phyloP scores from a whole-genome alignment of 1,284 basidiomycete genomes.

The Peniophora sp. region DNA sequence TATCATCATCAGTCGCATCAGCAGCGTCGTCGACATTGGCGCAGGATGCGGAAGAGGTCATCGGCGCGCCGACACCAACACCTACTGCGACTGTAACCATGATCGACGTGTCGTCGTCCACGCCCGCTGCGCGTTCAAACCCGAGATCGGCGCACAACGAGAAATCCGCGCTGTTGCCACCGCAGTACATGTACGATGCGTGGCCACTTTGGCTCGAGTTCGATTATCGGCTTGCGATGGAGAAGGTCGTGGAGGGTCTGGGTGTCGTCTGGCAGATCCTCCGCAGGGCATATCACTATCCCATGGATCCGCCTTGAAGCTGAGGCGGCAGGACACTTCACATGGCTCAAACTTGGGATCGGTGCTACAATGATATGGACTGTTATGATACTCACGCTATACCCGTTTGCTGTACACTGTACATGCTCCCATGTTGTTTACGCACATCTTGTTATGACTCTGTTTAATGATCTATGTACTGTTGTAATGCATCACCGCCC shows the following conservation, averaged over 20 bases:
- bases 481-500: too few relatives aligned
- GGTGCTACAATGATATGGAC: not conserved
- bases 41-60: constrained; percentile 2
- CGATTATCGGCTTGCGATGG: constrained; percentile 16
- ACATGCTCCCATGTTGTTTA: not conserved
- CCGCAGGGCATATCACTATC: constrained; percentile 22
- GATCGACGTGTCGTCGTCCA: constrained; percentile 12
- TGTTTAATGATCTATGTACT: not conserved
- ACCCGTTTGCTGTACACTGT: not conserved
- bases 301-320: constrained; percentile 23
- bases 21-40: not conserved
- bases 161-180: constrained; percentile 6
- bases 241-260: constrained; percentile 17
- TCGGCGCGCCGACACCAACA: too few relatives aligned
- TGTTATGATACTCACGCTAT: not conserved
- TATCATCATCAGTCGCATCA: not conserved
- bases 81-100: constrained; percentile 7
- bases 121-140: not conserved
- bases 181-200: constrained; percentile 11
- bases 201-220: constrained; percentile 10
- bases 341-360: too few relatives aligned
- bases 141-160: constrained; percentile 6
- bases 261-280: constrained; percentile 20
- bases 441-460: not conserved
- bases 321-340: not conserved